A percentile compares a stretch with the other conserved stretches of the same genome.
These are phyloP conservation scores for Moesziomyces globuligerus DNA, from an alignment of 1,284 basidiomycete species.

Conservation along the genomic window DNA sequence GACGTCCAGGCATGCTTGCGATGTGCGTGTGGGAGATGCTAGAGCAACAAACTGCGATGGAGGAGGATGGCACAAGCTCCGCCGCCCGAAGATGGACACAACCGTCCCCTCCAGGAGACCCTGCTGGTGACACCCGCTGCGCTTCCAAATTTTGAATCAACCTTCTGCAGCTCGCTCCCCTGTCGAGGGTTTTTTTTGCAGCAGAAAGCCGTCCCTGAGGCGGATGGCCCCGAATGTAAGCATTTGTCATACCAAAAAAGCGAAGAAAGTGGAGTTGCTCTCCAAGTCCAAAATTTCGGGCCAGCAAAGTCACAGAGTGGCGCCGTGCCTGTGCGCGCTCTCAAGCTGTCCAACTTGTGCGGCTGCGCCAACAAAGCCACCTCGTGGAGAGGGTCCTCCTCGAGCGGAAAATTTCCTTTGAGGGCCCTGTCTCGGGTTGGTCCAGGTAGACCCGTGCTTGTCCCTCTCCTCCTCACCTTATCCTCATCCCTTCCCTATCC, in stretches of 20 bases:
- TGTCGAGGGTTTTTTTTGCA: conserved; percentile 19
- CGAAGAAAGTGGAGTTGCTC: conserved; percentile 23
- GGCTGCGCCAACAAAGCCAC: no score
- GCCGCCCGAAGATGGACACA: no score
- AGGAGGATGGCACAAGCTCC: no score
- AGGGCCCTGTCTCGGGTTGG: background rate
- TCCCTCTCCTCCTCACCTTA: background rate
- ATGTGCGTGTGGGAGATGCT: background rate
- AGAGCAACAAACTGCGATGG: background rate
- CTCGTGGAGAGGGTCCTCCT: background rate
- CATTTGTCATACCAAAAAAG: conserved; percentile 21
- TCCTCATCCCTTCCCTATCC: background rate
- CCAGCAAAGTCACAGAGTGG: no score
- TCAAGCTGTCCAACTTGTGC: no score
- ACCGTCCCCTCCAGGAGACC: no score
- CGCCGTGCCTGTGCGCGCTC: no score
- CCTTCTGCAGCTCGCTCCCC: background rate
- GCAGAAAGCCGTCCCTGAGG: background rate
- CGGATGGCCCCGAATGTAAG: background rate
- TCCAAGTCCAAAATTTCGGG: conserved; percentile 4
- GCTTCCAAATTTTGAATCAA: background rate
- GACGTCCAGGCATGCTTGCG: conserved; percentile 30
- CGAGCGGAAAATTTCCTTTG: background rate
- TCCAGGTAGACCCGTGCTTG: background rate
- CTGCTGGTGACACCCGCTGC: background rate